Base-by-base conservation (phyloP, 169 alveolate species). In the Plasmodium berghei region DNA sequence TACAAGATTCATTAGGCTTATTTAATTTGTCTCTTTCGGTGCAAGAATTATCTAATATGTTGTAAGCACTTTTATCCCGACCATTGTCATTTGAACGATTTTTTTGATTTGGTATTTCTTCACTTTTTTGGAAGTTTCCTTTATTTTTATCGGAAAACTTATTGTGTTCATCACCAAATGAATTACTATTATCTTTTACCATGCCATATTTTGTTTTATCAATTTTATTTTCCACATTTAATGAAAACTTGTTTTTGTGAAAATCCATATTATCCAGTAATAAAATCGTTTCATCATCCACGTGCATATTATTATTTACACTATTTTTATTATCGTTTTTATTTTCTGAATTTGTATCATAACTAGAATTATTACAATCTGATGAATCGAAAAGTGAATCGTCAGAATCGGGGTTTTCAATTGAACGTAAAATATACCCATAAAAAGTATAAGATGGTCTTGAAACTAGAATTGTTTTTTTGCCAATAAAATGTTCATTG, bases 381-480 rank as follows among this genome's bases (percentile, higher is more conserved):
- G 61, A 66, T 20, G 45, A 20, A 46, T 45, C 9, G 5, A 20
- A 10, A 28, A 28, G 1, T 28, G 40, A 28, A 28, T 28, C 5
- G 8, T 34, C 42, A 80, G 55, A 66, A 40, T 14, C 22, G 4
- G 2, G 14, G 12, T 55, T 12, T 28, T 46, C 22, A 28, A 67
- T 66, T 48, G 49, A 45, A 61, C 75, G 49, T 67, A 80, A 80
- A 28, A 80, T 80, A 72, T 80, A 80, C 18, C 90, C 90, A 64
- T 91, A 87, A 67, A 94, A 64, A 59, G 93, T 77, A 83, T 94
- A 94, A 3, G 94, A 88, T 22, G 96, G 96, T 56, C 94, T 73
- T 42, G 96, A 92, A 18, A 92, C 96, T 75, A 83, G 88, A 45
- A 94, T 91, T 40, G 87, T 87, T 69, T 89, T 90, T 45, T 88